Evolutionary conservation across 2,329 filamentous ascomycete species (phyloP), one percentile per base, ranked within the genome.

Genomic region (Fusarium tupiense): DNA sequence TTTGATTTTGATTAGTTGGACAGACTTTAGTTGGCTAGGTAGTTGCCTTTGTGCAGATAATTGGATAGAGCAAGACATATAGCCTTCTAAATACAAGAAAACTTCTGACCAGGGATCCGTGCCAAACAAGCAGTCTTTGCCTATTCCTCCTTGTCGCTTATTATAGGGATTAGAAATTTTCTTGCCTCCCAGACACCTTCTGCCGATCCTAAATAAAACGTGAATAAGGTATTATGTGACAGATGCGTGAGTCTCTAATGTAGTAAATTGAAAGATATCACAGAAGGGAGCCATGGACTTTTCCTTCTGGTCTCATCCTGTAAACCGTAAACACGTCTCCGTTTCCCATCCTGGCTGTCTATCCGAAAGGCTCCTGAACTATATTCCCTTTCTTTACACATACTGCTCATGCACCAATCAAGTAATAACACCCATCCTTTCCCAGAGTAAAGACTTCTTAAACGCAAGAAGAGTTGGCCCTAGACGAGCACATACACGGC

Each of bases 341-440:
- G 40, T 43, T 53, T 64, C 29, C 40, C 24, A 61, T 41, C 37
- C 43, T 33, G 24, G 43, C 41, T 58, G 46, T 64, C 54, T 60
- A 54, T 56, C 52, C 56, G 43, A 47, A 53, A 50, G 44, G 65
- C 40, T 52, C 26, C 35, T 40, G 24, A 41, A 67, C 57, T 75
- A 67, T 72, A 77, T 67, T 52, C 37, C 58, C 40, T 22, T 62
- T 59, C 56, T 64, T 59, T 31, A 64, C 54, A 72, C 64, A 49
- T 53, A 56, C 60, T 65, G 40, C 68, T 69, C 44, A 69, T 73
- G 63, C 64, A 64, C 64, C 68, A 54, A 41, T 58, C 46, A 69
- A 49, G 64, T 26, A 50, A 67, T 35, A 52, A 61, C 58, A 61
- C 75, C 59, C 69, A 72, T 65, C 49, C 60, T 66, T 49, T 52